Evolutionary conservation across 345 rosid species (phyloP), one percentile per base, ranked within the genome.

Genomic region (Barbarea vulgaris): DNA sequence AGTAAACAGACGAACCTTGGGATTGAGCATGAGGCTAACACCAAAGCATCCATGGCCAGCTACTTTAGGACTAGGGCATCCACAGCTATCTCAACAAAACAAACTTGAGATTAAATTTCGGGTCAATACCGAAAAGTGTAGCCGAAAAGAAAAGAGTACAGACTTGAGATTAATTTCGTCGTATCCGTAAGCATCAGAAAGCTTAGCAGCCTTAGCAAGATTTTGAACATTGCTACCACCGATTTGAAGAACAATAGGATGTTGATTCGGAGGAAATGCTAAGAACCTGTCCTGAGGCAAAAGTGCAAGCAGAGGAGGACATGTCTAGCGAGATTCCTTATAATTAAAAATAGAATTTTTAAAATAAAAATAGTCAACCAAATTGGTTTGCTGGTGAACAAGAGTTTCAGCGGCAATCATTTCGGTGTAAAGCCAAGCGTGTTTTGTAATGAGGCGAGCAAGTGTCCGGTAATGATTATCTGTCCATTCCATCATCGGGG

Each of bases 401-500:
- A 95, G 87, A 50, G 99, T 92, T 80, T 95, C 93, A 41, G 96
- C 97, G 1, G 99, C 91, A 80, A 89, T 85, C 99, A 95, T 95
- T 84, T 95, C 98, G 0, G 98, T 89, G 75, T 90, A 95, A 41
- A 92, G 99, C 99, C 99, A 95, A 4, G 97, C 91, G 73, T 90
- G 91, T 54, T 90, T 92, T 24, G 98, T 82, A 62, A 92, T 78
- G 65, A 95, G 80, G 46, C 96, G 89, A 12, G 93, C 99, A 76
- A 90, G 86, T 46, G 91, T 89, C 81, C 98, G 86, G 78, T 85
- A 95, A 65, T 95, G 96, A 79, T 82, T 75, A 82, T 95, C 93
- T 0, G 99, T 95, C 97, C 97, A 92, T 0, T 95, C 98, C 98
- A 95, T 95, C 99, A 95, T 95, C 24, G 99, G 98, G 46, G 98